Conservation (phyloP, 2,329 filamentous ascomycete genomes). For the Cercospora berteroae region DNA sequence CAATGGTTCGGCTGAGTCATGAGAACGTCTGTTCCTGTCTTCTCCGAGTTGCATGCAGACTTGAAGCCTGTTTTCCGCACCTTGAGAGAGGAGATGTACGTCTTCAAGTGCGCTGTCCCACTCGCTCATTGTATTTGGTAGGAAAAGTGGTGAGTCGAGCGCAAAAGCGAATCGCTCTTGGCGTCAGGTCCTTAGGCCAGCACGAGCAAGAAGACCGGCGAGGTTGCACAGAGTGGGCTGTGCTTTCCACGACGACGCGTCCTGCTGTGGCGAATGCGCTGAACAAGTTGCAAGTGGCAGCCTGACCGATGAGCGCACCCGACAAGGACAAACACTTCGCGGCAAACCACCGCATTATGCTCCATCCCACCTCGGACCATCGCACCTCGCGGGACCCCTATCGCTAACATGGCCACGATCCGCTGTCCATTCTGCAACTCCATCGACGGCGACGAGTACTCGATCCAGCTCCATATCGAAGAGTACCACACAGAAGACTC, state of each 20-base stretch:
- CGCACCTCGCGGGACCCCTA: background rate
- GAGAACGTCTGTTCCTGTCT: background rate
- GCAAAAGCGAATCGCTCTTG: background rate
- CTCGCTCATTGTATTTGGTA: background rate
- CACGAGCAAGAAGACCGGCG: background rate
- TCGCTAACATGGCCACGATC: slow-evolving; percentile 26
- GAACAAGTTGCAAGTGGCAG: background rate
- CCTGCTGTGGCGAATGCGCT: background rate
- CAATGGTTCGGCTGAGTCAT: slow-evolving; percentile 1
- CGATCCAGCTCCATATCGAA: slow-evolving; percentile 37
- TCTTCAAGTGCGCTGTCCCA: background rate
- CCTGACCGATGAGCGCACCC: background rate
- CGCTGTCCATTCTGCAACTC: slow-evolving; percentile 35
- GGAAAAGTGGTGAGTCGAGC: background rate
- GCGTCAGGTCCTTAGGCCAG: background rate
- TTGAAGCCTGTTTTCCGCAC: background rate
- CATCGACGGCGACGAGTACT: slow-evolving; percentile 27
- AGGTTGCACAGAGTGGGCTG: slow-evolving; percentile 1
- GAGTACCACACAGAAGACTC: slow-evolving; percentile 35
- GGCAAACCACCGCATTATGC: slow-evolving; percentile 12
- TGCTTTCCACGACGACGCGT: slow-evolving; percentile 1
- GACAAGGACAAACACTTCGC: background rate
- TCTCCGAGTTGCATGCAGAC: background rate
- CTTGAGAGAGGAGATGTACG: background rate
- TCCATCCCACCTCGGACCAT: background rate